Evolutionary conservation across 2,329 filamentous ascomycete genomes (phyloP).

Genomic region (Fusarium sp.): DNA sequence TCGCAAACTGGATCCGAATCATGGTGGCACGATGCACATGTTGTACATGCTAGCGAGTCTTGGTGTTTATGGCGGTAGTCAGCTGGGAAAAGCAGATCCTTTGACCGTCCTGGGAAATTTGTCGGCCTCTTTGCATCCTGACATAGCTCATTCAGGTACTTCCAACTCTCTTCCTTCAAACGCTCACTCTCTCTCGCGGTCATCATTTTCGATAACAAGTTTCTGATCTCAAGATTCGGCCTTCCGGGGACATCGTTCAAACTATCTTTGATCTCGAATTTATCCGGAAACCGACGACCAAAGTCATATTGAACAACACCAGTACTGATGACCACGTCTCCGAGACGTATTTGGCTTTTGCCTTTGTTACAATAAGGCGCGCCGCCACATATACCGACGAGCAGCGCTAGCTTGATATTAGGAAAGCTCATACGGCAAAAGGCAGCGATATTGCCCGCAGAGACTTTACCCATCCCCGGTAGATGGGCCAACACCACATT

Average conservation of each 20-base stretch:
- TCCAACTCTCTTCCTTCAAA: background rate
- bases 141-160: background rate
- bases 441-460: background rate
- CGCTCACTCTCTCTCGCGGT: background rate
- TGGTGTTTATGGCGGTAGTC: background rate
- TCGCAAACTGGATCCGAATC: background rate
- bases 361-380: background rate
- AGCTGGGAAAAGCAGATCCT: background rate
- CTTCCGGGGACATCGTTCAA: background rate
- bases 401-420: background rate
- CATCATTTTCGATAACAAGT: background rate
- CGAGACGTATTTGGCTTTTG: background rate
- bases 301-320: background rate
- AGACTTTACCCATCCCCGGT: background rate
- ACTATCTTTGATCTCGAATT: background rate
- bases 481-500: background rate
- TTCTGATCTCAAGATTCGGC: background rate
- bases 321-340: background rate
- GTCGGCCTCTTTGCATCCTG: fast-evolving
- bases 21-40: background rate
- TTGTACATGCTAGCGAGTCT: fast-evolving
- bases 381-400: background rate
- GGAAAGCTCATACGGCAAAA: background rate
- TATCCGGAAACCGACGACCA: background rate
- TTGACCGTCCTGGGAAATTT: no score